These are phyloP conservation scores for Claviceps paspali DNA, from an alignment of 2,329 filamentous ascomycete species.

Conservation along the genomic window DNA sequence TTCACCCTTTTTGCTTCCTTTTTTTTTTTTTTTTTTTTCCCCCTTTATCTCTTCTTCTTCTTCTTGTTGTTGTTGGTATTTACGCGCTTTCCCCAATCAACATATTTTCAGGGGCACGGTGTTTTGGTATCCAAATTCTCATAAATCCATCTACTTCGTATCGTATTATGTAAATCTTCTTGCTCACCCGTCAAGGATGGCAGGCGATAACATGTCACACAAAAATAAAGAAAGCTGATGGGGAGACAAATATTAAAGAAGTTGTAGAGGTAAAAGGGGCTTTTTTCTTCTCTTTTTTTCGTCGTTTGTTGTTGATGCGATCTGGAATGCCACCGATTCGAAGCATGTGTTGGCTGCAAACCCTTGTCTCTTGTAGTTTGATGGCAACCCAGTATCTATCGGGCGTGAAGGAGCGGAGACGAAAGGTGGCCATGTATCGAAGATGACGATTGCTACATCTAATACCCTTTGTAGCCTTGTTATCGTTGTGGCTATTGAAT, in stretches of 20 bases:
- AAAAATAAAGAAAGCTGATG: too few species aligned
- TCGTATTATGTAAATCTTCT: not conserved
- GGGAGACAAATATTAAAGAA: too few species aligned
- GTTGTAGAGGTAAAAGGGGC: too few species aligned
- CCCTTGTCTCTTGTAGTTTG: too few species aligned
- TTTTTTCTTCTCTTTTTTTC: too few species aligned
- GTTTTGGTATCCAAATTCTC: constrained; percentile 5
- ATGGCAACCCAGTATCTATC: too few species aligned
- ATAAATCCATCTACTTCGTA: not conserved
- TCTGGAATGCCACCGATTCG: not conserved
- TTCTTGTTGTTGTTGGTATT: not conserved
- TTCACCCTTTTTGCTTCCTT: not conserved
- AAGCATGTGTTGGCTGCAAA: not conserved
- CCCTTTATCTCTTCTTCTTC: not conserved
- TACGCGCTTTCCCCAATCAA: not conserved
- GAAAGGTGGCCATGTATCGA: too few species aligned
- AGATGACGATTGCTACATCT: too few species aligned
- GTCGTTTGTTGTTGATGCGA: not conserved
- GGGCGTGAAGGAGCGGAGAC: too few species aligned
- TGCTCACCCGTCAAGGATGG: constrained; percentile 3
- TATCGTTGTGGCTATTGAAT: too few species aligned
- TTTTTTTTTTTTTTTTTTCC: not conserved
- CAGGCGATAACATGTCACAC: not conserved
- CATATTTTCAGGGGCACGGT: constrained; percentile 4
- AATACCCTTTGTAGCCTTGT: too few species aligned